phyloP scores from a whole-genome alignment of 2,329 filamentous ascomycete species.

The Aureobasidium namibiae region DNA sequence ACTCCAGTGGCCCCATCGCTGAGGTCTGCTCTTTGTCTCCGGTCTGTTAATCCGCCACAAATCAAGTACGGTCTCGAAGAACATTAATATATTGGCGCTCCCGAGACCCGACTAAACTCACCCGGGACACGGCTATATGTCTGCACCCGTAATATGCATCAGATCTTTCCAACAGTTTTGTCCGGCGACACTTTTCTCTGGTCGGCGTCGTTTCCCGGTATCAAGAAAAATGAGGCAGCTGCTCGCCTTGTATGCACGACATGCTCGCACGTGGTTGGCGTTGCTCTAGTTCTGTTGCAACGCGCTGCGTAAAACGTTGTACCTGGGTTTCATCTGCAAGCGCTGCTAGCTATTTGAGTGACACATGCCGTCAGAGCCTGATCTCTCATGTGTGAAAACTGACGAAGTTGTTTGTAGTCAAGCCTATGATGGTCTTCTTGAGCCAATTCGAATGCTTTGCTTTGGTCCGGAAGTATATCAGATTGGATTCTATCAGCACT shows the following conservation, averaged over 20 bases:
- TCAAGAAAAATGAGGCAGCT: background rate
- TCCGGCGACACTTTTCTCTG: background rate
- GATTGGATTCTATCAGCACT: background rate
- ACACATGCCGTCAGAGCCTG: background rate
- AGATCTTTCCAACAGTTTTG: background rate
- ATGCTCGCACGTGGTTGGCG: background rate
- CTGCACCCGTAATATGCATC: background rate
- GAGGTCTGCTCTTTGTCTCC: background rate
- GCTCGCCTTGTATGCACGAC: background rate
- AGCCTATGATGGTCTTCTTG: background rate
- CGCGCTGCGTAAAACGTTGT: background rate
- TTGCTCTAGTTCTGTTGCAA: background rate
- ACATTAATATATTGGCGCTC: background rate
- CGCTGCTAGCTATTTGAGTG: background rate
- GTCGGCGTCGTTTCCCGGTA: background rate
- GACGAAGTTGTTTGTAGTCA: background rate
- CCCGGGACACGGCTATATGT: background rate
- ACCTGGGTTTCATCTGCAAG: background rate
- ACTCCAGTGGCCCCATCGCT: background rate
- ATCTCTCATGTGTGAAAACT: background rate
- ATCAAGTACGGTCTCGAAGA: background rate
- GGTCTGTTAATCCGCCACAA: background rate
- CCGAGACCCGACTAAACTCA: too few relatives aligned
- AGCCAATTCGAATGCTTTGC: background rate
- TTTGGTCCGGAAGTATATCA: background rate